A percentile compares a stretch with the other conserved stretches of the same genome.
Evolutionary conservation across 495 filamentous ascomycete species (phyloP).

Genomic region (Aspergillus biplanus): DNA sequence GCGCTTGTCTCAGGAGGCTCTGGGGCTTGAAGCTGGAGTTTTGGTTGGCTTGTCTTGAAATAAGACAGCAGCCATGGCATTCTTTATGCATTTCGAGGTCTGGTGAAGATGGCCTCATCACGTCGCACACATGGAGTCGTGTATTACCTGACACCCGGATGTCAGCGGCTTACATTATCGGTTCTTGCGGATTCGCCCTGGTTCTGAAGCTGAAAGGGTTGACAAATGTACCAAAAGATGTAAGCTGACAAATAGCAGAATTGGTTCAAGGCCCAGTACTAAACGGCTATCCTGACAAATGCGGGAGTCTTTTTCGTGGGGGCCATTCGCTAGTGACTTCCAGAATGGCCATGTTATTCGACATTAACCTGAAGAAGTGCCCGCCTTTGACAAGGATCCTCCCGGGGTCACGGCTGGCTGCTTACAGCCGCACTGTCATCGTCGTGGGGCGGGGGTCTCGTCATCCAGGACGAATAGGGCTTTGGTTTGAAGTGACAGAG

Average conservation of each 20-base stretch:
- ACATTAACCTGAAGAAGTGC: too few species aligned
- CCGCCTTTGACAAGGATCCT: too few species aligned
- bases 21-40: neutral
- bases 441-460: too few species aligned
- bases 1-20: neutral
- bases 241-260: neutral
- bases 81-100: neutral
- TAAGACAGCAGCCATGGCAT: neutral
- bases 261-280: neutral
- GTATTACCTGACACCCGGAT: neutral
- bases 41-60: neutral
- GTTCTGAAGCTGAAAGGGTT: neutral
- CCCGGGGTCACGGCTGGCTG: too few species aligned
- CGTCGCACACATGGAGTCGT: neutral
- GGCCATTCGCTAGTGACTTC: neutral
- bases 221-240: neutral
- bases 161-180: neutral
- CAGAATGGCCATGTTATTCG: neutral
- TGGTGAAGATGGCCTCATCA: neutral
- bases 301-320: neutral
- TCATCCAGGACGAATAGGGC: neutral
- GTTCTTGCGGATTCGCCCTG: too few species aligned
- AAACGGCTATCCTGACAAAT: neutral
- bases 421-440: neutral
- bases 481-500: neutral